phyloP scores from a whole-genome alignment of 2,329 filamentous ascomycete species.

The Thielaviopsis euricoi region DNA sequence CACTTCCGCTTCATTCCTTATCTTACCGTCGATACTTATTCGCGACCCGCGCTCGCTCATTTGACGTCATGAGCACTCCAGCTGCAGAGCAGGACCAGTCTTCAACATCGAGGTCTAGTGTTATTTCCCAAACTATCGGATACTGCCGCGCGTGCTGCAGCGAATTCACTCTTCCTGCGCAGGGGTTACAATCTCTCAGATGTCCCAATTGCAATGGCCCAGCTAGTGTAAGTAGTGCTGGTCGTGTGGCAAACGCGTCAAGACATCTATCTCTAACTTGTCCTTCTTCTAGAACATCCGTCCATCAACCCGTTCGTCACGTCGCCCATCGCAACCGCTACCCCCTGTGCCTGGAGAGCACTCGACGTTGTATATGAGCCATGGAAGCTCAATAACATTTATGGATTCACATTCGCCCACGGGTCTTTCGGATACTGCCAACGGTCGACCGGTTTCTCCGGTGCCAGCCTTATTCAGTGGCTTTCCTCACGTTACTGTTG shows the following conservation, averaged over 20 bases:
- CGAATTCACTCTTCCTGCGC: neutral
- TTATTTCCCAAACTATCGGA: neutral
- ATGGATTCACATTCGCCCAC: neutral
- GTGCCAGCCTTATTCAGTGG: neutral
- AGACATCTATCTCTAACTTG: neutral
- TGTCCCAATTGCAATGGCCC: neutral
- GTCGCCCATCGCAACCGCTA: neutral
- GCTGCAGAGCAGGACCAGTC: neutral
- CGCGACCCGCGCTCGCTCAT: neutral
- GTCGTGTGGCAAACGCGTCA: neutral
- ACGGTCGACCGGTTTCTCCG: neutral
- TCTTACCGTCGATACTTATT: neutral
- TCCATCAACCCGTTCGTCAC: neutral
- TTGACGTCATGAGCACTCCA: neutral
- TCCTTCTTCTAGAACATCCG: neutral
- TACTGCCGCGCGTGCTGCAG: neutral
- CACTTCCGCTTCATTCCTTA: neutral
- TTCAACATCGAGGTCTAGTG: constrained; percentile 4
- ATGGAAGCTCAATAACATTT: neutral
- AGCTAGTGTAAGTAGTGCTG: neutral
- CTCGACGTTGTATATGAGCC: neutral
- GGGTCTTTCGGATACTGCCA: neutral
- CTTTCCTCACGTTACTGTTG: neutral
- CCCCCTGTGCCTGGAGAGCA: neutral
- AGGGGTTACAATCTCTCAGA: neutral